A percentile compares a stretch with the other conserved stretches of the same genome.
phyloP scores from a whole-genome alignment of 495 filamentous ascomycete genomes.

The Neurospora sp. region DNA sequence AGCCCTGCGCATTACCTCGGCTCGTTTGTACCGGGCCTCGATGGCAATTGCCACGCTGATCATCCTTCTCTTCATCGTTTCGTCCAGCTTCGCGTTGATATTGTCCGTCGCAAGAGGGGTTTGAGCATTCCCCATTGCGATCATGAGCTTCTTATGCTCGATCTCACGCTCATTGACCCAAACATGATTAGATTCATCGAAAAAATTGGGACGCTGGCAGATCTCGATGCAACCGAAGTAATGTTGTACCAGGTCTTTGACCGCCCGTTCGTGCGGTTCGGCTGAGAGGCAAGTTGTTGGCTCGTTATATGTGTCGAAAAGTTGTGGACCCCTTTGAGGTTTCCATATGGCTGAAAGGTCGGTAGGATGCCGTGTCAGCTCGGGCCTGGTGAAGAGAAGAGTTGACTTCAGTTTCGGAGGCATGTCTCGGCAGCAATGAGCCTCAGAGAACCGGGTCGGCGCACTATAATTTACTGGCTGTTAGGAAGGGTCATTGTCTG shows the following conservation, averaged over 20 bases:
- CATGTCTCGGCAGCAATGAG: neutral
- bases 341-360: neutral
- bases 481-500: no score
- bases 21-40: slow-evolving; percentile 8
- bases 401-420: neutral
- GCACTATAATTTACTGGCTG: neutral
- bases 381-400: neutral
- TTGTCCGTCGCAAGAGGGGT: neutral
- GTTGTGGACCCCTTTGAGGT: neutral
- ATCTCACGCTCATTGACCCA: slow-evolving; percentile 11
- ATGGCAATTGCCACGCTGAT: slow-evolving; percentile 10
- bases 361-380: neutral
- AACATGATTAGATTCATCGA: slow-evolving; percentile 1
- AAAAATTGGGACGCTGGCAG: slow-evolving; percentile 11
- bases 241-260: slow-evolving; percentile 20
- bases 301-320: neutral
- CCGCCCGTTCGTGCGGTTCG: neutral
- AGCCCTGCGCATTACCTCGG: slow-evolving; percentile 11
- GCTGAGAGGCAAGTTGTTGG: neutral
- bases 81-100: neutral
- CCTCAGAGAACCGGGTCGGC: rapidly evolving
- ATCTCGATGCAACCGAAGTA: slow-evolving; percentile 25
- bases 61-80: slow-evolving; percentile 6
- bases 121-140: neutral
- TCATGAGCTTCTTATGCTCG: neutral